A percentile compares a stretch with the other conserved stretches of the same genome.
Evolutionary conservation across 192 early-diverging fungal species (phyloP).

Genomic region (Backusella australiensis): DNA sequence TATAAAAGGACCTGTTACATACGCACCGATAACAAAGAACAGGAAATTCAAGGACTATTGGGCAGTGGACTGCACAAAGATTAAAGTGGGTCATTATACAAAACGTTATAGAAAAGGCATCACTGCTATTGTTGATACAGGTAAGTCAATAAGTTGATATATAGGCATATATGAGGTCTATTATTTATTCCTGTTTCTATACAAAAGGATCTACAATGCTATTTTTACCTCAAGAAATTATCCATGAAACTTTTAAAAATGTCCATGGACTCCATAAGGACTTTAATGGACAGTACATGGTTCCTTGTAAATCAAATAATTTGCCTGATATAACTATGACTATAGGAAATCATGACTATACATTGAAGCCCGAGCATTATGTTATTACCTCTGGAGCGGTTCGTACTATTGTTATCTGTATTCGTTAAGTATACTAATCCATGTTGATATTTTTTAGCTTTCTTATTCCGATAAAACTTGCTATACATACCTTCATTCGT

Average conservation of each 20-base stretch:
- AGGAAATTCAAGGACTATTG: constrained; percentile 26
- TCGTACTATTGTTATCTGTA: background rate
- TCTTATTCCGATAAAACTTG: constrained; percentile 6
- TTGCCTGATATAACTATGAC: constrained; percentile 18
- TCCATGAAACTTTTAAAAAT: constrained; percentile 2
- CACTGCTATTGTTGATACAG: constrained; percentile 23
- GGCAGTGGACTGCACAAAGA: constrained; percentile 23
- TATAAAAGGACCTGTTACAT: constrained; percentile 14
- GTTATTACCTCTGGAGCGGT: constrained; percentile 17
- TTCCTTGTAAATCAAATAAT: constrained; percentile 18
- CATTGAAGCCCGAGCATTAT: constrained; percentile 22
- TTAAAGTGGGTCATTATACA: constrained; percentile 10
- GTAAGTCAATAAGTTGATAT: background rate
- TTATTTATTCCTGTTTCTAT: background rate
- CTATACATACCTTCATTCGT: constrained; percentile 29
- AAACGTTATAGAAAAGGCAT: background rate
- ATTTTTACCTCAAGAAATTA: constrained; percentile 16
- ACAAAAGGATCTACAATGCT: constrained; percentile 25
- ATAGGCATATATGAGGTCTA: background rate
- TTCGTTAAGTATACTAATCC: background rate
- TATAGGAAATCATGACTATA: constrained; percentile 14
- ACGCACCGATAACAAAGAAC: constrained; percentile 11
- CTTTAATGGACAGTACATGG: constrained; percentile 13
- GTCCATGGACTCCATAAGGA: background rate
- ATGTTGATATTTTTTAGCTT: constrained; percentile 1